Base-by-base conservation (phyloP, 2,329 filamentous ascomycete species). In the Trichoderma brevicompactum region DNA sequence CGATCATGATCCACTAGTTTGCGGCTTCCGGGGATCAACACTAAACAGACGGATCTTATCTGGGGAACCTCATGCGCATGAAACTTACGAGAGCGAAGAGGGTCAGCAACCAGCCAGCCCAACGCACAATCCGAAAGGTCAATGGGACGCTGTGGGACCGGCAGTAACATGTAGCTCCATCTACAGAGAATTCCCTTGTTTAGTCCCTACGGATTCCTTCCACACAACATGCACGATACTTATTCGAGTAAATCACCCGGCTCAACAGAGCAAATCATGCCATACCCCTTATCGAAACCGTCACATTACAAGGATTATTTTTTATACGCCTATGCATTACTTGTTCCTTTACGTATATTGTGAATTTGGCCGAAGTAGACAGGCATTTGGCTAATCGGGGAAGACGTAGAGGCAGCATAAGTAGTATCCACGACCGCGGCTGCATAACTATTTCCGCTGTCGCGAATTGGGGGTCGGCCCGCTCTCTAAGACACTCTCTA, bases 231-330 rank as follows among this genome's bases (percentile, higher is more conserved):
- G 5, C 23, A 28, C 23, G 23, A 28, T 59, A 7, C 55, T 49
- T n/a, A 6, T 38, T 38, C 12, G 17, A 59, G 55, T 38, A 34
- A 43, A 23, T 44, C 34, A 10, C 32, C 55, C 28, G 55, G 32
- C 17, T 23, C 32, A 43, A 32, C 43, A 49, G 43, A 40, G 34
- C 43, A 56, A 48, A 59, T 59, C 55, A 59, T 32, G 32, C 55
- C 55, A 59, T 56, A 32, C 2, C 28, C 38, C 54, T 44, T 59
- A 19, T 28, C 44, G 23, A 28, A 28, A 59, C 8, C 41, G 32
- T 43, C n/a, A 59, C 55, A 28, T 48, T 59, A 59, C 55, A 59
- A 38, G 17, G 43, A 12, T 12, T 38, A 13, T 15, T 60, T 28
- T 13, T 2, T n/a, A 13, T 60, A 12, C 28, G 9, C 19, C n/a